Evolutionary conservation across 2,329 filamentous ascomycete species (phyloP).

Genomic region (Trichoderma semiorbis): DNA sequence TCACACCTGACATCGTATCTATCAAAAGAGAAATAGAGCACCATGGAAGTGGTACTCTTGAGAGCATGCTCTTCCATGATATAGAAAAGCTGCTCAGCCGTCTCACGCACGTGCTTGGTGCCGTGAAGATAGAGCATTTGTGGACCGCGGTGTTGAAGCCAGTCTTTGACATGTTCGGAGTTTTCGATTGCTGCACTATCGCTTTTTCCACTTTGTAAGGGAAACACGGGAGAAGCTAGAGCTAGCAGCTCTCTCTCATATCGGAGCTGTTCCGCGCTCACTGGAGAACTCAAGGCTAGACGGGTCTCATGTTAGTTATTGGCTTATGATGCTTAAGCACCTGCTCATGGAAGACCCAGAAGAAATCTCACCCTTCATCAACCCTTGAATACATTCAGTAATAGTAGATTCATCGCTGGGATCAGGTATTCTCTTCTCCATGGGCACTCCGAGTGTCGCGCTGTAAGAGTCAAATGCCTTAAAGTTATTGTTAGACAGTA

Average conservation of each 20-base stretch:
- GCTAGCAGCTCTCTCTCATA: constrained; percentile 7
- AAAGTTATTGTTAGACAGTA: background rate
- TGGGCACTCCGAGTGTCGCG: constrained; percentile 14
- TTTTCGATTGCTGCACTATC: background rate
- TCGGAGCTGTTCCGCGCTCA: constrained; percentile 8
- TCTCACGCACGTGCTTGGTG: constrained; percentile 8
- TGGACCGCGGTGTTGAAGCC: constrained; percentile 13
- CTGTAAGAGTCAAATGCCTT: constrained; percentile 15
- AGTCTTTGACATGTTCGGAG: background rate
- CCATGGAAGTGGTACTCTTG: background rate
- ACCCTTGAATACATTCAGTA: background rate
- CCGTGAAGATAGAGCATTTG: constrained; percentile 20
- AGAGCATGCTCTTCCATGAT: constrained; percentile 7
- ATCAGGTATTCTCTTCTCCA: constrained; percentile 16
- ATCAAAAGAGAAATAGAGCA: constrained; percentile 20
- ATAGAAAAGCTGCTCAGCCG: constrained; percentile 19
- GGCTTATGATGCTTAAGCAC: background rate
- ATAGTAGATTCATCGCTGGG: background rate
- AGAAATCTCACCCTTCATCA: background rate
- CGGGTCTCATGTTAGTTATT: background rate
- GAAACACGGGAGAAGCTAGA: constrained; percentile 17
- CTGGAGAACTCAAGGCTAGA: background rate
- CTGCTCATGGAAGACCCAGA: background rate
- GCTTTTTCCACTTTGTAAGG: background rate
- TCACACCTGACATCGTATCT: constrained; percentile 15